Base-by-base conservation (phyloP, 2,329 filamentous ascomycete species). In the Neonectria sp. region DNA sequence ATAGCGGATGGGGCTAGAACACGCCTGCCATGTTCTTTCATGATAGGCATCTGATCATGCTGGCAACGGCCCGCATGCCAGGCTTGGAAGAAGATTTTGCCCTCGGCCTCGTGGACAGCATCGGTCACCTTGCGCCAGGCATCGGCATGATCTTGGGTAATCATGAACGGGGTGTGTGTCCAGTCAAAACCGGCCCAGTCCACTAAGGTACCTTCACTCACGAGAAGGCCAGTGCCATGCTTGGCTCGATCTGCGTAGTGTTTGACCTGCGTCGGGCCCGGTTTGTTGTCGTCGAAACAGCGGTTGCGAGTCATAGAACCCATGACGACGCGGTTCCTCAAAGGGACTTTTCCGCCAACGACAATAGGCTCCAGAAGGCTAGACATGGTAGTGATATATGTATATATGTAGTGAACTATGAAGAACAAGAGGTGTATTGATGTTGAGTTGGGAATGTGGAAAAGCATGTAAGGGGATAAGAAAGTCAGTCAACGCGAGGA, bases 231-330 rank as follows among this genome's bases (percentile, higher is more conserved):
- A 1, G 57, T 25, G 21, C 58, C 63, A 17, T 46, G 31, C 24
- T 15, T 53, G 6, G 66, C 63, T 40, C 66, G 55, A 11, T 61
- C 48, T 4, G 25, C 21, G n/a, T 68, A 68, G 11, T 68, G n/a
- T 25, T 67, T 63, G 6, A 67, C 31, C 0, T 52, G 51, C 3
- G 53, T 29, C n/a, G 37, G 51, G 1, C 51, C 45, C 1, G 68
- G 68, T 17, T 62, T 69, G 35, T 51, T 49, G 11, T 68, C 21
- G n/a, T 57, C 43, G 11, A 37, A 17, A 11, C 65, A 68, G 11
- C 68, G 60, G 17, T 69, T 69, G 0, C 65, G 60, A 3, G 68
- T 69, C 65, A 68, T 68, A 12, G 68, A 68, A 2, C 68, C 68
- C 68, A 69, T 69, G 27, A 48, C 49, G 2, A 69, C 43, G 7